Evolutionary conservation across 352 stramenopile species (phyloP).

Genomic region (Plasmopara viticola): DNA sequence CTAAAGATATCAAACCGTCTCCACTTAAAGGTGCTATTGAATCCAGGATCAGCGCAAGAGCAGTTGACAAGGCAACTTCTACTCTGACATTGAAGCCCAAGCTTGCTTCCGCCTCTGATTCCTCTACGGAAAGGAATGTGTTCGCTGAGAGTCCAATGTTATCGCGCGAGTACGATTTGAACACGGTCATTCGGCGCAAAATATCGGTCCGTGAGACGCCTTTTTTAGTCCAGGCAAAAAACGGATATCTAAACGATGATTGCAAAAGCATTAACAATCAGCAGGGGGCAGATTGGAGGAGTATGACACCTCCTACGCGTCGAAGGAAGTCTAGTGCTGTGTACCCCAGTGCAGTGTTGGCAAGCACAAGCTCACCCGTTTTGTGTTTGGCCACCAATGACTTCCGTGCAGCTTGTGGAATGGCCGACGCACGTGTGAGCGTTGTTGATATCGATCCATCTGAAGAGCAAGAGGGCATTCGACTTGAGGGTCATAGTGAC

Average conservation of each 20-base stretch:
- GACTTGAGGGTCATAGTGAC: slow-evolving; percentile 54
- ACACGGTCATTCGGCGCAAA: slow-evolving; percentile 74
- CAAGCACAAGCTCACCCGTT: slow-evolving; percentile 33
- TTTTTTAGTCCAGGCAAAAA: slow-evolving; percentile 4
- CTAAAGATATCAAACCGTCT: slow-evolving; percentile 52
- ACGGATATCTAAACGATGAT: slow-evolving; percentile 3
- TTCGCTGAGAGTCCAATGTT: slow-evolving; percentile 33
- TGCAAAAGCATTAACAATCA: slow-evolving; percentile 7
- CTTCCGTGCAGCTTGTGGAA: slow-evolving; percentile 45
- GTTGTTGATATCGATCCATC: slow-evolving; percentile 34
- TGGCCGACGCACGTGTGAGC: slow-evolving; percentile 33
- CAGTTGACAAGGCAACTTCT: slow-evolving; percentile 2
- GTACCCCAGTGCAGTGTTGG: slow-evolving; percentile 19
- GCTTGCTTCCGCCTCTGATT: background rate
- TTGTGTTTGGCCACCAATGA: slow-evolving; percentile 46
- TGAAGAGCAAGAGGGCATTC: slow-evolving; percentile 26
- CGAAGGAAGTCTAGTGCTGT: slow-evolving; percentile 20
- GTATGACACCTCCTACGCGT: slow-evolving; percentile 18
- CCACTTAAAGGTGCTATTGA: slow-evolving; percentile 19
- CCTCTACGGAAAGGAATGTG: slow-evolving; percentile 1
- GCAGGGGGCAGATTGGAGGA: slow-evolving; percentile 18
- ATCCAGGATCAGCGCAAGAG: slow-evolving; percentile 13
- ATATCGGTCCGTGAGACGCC: slow-evolving; percentile 53
- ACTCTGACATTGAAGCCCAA: slow-evolving; percentile 1
- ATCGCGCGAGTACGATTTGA: slow-evolving; percentile 63